Base-by-base conservation (phyloP, 106 monocot species). In the Agapanthus africanus region DNA sequence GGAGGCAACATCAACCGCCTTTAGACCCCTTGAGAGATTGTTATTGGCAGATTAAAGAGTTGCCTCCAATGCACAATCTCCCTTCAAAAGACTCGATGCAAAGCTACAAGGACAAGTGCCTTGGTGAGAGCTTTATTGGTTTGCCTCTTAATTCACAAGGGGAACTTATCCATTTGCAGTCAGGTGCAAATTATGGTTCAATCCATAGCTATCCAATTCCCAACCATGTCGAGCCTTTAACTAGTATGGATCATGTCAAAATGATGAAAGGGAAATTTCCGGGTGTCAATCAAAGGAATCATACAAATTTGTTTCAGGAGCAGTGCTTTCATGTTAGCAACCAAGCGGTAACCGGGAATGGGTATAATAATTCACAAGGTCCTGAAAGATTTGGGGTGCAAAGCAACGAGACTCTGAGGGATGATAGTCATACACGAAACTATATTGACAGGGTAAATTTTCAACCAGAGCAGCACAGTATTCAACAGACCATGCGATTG, bases 91-190 rank as follows among this genome's bases (percentile, higher is more conserved):
- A 67, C 51, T 9, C 71, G 54, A 39, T 64, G 16, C 51, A 59
- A 62, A 59, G 49, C n/a, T 64, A 36, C 32, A 73, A n/a, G 36
- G 67, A 73, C 23, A 75, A 63, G 54, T 70, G 44, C 36, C 41
- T 35, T 4, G 37, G 25, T 36, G 77, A 77, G 49, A 71, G 66
- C 23, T 83, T 78, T 50, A 68, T 76, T 47, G 85, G 91, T 32
- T 78, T 91, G 72, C 94, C 90, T 54, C 83, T 95, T 57, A 88
- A 83, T 70, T 90, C 85, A 18, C 84, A 83, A 40, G 90, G 94
- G 30, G 91, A 91, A 44, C 59, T 87, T 31, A 84, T 84, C 59
- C 68, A 82, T 57, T 65, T 78, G 65, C 67, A 79, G 52, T 60
- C 81, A 47, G 64, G 75, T 63, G 16, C 49, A 35, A 79, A 74